These are phyloP conservation scores for Aethionema arabicum DNA, from an alignment of 345 rosid species.

Conservation along the genomic window DNA sequence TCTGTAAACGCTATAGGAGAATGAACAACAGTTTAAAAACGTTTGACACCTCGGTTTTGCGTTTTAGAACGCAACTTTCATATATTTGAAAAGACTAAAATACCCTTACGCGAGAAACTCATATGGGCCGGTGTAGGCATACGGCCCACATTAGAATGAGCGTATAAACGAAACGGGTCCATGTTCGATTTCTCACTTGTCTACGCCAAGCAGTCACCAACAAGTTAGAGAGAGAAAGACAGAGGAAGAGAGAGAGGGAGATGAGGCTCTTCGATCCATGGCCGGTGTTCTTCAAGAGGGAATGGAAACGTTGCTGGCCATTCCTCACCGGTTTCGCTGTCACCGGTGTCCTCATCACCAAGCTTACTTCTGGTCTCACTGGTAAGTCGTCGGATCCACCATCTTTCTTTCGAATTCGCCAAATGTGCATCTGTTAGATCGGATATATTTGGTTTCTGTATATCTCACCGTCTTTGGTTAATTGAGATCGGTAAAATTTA, in stretches of 20 bases:
- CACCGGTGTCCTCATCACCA: slow-evolving; percentile 71
- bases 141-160: slow-evolving; percentile 11
- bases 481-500: not conserved
- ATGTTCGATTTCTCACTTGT: not conserved
- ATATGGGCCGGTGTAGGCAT: slow-evolving; percentile 1
- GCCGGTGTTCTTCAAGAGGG: slow-evolving; percentile 82
- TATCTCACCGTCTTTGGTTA: not conserved
- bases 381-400: slow-evolving; percentile 42
- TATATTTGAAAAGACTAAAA: not conserved
- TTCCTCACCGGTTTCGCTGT: slow-evolving; percentile 76
- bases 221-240: slow-evolving; percentile 7
- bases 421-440: slow-evolving; percentile 1
- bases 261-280: slow-evolving; percentile 69
- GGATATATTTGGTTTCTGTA: not conserved
- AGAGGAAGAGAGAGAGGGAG: slow-evolving; percentile 1
- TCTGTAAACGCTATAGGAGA: no score
- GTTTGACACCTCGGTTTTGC: no score
- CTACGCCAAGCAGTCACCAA: slow-evolving; percentile 9
- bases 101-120: not conserved
- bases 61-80: no score
- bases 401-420: not conserved
- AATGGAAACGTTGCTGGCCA: slow-evolving; percentile 79
- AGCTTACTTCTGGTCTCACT: slow-evolving; percentile 60
- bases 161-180: not conserved
- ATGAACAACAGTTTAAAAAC: no score